Evolutionary conservation across 192 early-diverging fungal genomes (phyloP), one percentile per base, ranked within the genome.

Genomic region (Podochytrium sp.): DNA sequence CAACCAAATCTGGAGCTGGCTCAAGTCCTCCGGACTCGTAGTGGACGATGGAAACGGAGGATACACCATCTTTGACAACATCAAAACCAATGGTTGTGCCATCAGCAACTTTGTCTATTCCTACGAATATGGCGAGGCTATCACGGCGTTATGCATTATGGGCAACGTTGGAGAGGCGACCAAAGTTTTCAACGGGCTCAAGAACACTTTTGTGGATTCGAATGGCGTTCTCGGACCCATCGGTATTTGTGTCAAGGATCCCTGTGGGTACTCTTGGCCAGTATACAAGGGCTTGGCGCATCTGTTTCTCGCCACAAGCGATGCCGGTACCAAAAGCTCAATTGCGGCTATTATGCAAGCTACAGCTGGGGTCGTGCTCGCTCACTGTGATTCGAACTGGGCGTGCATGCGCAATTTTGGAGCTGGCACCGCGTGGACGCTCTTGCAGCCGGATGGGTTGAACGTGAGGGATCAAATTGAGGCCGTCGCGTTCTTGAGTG

Each of bases 1-100:
- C 39, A 67, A 79, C 12, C 52, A 55, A 25, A 35, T 69, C 12
- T 83, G 78, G 63, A 34, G 50, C 2, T 85, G 84, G 84, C 39
- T 83, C n/a, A 81, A 76, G 64, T 60, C 27, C n/a, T 6, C 32
- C 18, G 42, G 47, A 10, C 20, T 60, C 7, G 43, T 74, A 16
- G 33, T 51, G 6, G 16, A 35, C 1, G 12, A 16, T 40, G 38
- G n/a, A 55, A 47, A 47, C 7, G 52, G 52, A 10, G 52, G 52
- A 5, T 70, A 50, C 75, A 32, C 37, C 18, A 43, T 76, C 25
- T 42, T 25, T 4, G 75, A 76, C 33, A 55, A 67, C 7, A 4
- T 76, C 25, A n/a, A 68, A 32, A 35, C 65, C 49, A 32, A 38
- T 12, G 60, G 35, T 33, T 59, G 52, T 55, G 25, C 39, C 33